Percentiles rank a stretch among this genome's conserved stretches.
phyloP scores from a whole-genome alignment of 2,329 filamentous ascomycete genomes.

The Berkeleyomyces rouxiae region DNA sequence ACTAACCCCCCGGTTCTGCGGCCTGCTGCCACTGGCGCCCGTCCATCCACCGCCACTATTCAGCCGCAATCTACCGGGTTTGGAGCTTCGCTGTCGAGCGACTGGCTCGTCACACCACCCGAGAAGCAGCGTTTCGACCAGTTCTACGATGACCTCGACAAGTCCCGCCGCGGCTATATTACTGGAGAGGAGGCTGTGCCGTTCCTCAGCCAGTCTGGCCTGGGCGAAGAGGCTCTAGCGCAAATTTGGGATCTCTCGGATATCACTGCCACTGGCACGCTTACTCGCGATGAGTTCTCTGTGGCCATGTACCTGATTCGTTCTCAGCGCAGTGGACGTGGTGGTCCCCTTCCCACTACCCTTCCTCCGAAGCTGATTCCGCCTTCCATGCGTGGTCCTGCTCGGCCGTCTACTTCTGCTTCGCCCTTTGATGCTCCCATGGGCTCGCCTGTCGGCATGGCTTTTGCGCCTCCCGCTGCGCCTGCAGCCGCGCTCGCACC shows the following conservation, averaged over 20 bases:
- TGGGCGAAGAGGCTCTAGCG: constrained; percentile 76
- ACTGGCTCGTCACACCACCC: constrained; percentile 68
- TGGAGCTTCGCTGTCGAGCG: constrained; percentile 25
- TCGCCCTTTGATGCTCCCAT: constrained; percentile 37
- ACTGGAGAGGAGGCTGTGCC: constrained; percentile 86
- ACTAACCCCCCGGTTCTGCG: constrained; percentile 45
- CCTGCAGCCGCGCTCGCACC: constrained; percentile 19
- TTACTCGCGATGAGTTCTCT: constrained; percentile 82
- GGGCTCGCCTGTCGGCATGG: constrained; percentile 20
- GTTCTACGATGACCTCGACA: constrained; percentile 74
- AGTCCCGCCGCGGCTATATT: constrained; percentile 62
- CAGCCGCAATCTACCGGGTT: constrained; percentile 22
- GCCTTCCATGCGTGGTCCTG: constrained; percentile 60
- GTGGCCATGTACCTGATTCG: constrained; percentile 96
- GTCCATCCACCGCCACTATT: constrained; percentile 24
- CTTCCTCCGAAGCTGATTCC: constrained; percentile 71
- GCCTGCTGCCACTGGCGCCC: constrained; percentile 30
- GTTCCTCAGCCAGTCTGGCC: constrained; percentile 83
- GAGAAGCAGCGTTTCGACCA: constrained; percentile 82
- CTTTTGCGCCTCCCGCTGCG: constrained; percentile 22
- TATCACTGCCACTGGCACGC: constrained; percentile 72
- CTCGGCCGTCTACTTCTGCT: constrained; percentile 29
- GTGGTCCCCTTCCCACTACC: constrained; percentile 50
- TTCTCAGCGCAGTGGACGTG: constrained; percentile 62
- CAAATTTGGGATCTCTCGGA: constrained; percentile 97